Evolutionary conservation across 2,329 filamentous ascomycete genomes (phyloP).

Genomic region (Claviceps pazoutovae): DNA sequence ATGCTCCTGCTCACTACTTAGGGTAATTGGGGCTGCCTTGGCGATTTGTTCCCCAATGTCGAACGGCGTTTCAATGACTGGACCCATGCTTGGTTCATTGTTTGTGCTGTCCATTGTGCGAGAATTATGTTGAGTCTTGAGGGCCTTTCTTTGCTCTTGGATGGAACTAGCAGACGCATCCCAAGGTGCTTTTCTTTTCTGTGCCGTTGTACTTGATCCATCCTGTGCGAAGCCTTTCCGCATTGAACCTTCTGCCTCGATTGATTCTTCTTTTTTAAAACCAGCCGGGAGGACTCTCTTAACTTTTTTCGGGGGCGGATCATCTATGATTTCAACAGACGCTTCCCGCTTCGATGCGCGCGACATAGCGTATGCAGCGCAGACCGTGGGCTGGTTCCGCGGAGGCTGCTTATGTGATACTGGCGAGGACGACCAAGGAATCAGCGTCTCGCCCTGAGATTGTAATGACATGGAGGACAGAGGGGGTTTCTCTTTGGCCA

Average conservation of each 20-base stretch:
- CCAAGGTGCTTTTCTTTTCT: constrained; percentile 39
- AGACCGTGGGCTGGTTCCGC: constrained; percentile 7
- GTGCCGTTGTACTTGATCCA: constrained; percentile 17
- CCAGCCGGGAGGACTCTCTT: constrained; percentile 49
- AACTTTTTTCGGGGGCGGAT: constrained; percentile 19
- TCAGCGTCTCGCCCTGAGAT: constrained; percentile 13
- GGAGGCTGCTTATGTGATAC: constrained; percentile 32
- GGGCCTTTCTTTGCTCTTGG: constrained; percentile 63
- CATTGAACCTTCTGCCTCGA: constrained; percentile 20
- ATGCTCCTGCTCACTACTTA: constrained; percentile 76
- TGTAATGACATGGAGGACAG: constrained; percentile 16
- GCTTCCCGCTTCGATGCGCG: constrained; percentile 29
- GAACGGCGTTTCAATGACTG: constrained; percentile 22
- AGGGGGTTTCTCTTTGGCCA: constrained; percentile 14
- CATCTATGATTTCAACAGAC: constrained; percentile 14
- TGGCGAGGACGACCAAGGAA: constrained; percentile 64
- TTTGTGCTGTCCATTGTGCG: constrained; percentile 21
- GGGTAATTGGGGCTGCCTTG: constrained; percentile 43
- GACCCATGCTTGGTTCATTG: constrained; percentile 20
- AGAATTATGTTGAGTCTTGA: constrained; percentile 41
- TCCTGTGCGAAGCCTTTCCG: neutral
- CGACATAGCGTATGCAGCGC: constrained; percentile 9
- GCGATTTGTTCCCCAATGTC: constrained; percentile 23
- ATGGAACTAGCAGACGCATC: constrained; percentile 60
- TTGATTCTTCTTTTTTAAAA: constrained; percentile 22